These are phyloP conservation scores for Phalaenopsis aphrodite DNA, from an alignment of 106 monocot species.

Conservation along the genomic window DNA sequence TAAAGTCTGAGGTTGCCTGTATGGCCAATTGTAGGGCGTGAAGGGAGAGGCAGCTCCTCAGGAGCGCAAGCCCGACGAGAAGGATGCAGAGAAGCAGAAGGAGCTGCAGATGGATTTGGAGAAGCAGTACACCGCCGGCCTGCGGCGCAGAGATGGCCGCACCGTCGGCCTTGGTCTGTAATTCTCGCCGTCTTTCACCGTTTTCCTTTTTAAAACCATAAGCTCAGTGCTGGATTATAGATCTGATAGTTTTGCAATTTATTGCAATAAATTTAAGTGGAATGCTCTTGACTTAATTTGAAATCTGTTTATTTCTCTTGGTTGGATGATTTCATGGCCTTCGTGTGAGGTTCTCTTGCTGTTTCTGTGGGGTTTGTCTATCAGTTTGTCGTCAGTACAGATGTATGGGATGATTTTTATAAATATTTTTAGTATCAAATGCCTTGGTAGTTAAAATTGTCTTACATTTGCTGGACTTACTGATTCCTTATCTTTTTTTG, in stretches of 20 bases:
- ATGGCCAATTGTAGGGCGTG: conserved; percentile 94
- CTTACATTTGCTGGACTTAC: too few relatives aligned
- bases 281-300: not conserved
- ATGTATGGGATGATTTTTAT: too few relatives aligned
- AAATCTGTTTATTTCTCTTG: not conserved
- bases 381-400: too few relatives aligned
- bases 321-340: not conserved
- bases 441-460: too few relatives aligned
- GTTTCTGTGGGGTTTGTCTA: too few relatives aligned
- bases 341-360: too few relatives aligned
- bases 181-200: not conserved
- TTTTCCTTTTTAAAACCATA: not conserved
- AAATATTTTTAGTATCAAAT: too few relatives aligned
- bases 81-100: conserved; percentile 58
- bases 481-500: too few relatives aligned
- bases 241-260: not conserved
- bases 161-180: conserved; percentile 94
- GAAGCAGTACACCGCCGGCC: conserved; percentile 95
- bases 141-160: conserved; percentile 87
- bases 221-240: not conserved
- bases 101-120: conserved; percentile 76
- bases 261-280: not conserved
- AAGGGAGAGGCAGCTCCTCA: conserved; percentile 40
- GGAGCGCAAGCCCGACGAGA: conserved; percentile 31
- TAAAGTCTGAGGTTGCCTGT: conserved; percentile 95